Conservation (phyloP, 768 basidiomycete genomes). For the Panaeolus cyanescens region DNA sequence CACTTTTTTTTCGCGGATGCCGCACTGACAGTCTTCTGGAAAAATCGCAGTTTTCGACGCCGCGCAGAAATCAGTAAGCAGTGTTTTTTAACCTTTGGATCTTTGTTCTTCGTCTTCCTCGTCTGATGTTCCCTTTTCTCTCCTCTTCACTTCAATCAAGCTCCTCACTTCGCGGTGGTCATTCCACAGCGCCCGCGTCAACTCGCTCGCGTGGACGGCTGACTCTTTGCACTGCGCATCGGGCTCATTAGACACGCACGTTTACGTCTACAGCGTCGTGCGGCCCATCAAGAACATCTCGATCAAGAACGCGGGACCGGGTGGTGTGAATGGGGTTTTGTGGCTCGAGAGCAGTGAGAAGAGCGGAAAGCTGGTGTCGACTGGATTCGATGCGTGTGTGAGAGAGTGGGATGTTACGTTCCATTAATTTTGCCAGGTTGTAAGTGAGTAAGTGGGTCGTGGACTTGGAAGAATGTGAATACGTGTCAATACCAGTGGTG, state of each 20-base stretch:
- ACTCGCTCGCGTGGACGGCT: slow-evolving; percentile 74
- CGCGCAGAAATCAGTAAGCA: slow-evolving; percentile 56
- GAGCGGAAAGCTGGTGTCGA: slow-evolving; percentile 56
- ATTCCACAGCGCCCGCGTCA: slow-evolving; percentile 81
- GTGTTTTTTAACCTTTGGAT: neutral
- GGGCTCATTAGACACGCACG: slow-evolving; percentile 89
- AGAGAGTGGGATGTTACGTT: slow-evolving; percentile 71
- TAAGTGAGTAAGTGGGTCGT: slow-evolving; percentile 1
- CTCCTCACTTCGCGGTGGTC: slow-evolving; percentile 79
- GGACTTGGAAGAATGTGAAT: neutral
- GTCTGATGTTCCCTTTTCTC: neutral
- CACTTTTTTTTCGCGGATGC: slow-evolving; percentile 5
- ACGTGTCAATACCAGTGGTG: neutral
- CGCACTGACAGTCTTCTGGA: slow-evolving; percentile 71
- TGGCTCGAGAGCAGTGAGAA: slow-evolving; percentile 64
- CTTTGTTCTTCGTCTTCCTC: neutral
- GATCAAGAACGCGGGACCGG: slow-evolving; percentile 84
- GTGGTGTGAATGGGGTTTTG: slow-evolving; percentile 79
- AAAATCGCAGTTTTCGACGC: slow-evolving; percentile 81
- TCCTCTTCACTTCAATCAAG: slow-evolving; percentile 31
- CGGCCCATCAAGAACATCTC: slow-evolving; percentile 73
- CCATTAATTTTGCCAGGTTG: no score
- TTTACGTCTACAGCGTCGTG: slow-evolving; percentile 83
- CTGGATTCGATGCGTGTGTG: slow-evolving; percentile 84
- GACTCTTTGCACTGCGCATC: slow-evolving; percentile 81